Base-by-base conservation (phyloP, 2,329 filamentous ascomycete genomes). In the Pseudogymnoascus sp. region DNA sequence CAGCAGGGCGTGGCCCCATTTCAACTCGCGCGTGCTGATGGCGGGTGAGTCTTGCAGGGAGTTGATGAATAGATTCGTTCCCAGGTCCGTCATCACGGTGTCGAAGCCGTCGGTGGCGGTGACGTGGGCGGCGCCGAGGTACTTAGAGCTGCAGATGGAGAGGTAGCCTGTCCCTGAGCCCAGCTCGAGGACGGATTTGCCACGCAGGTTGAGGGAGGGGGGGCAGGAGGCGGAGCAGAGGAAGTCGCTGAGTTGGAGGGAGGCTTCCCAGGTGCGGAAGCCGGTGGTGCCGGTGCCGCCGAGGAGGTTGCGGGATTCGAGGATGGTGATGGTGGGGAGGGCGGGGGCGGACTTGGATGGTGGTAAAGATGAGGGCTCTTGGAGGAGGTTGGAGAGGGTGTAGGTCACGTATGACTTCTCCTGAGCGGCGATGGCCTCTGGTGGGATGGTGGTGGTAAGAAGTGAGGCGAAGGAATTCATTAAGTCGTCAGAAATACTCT, bases 401-500 rank as follows among this genome's bases (percentile, higher is more conserved):
- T 95, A 96, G 37, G 87, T 91, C 63, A 95, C 88, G 71, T 87
- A 87, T 33, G 84, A 84, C 71, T 88, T 88, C 67, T 82, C 82
- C 74, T 92, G 90, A 25, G 84, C 88, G 62, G 86, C 82, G 39
- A 80, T 76, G 27, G 81, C 72, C 70, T 91, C 86, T 18, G 85
- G 80, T n/a, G 83, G 85, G 13, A 88, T 74, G 13, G 85, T 83
- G 31, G 81, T 78, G 18, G 81, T 78, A 62, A 95, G 79, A 25
- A 94, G 79, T 64, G 79, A 74, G 61, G 87, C 84, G 67, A 95
- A 80, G 37, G 80, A 78, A 61, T 79, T 79, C 82, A 93, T 89
- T 69, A 97, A 82, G 73, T 87, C 81, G 74, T 96, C 90, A 65
- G 88, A 91, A 55, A 96, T 86, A 73, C 88, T 91, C 92, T 97